Conservation (phyloP, 179 eudicot species). For the Heliamphora pulchella region DNA sequence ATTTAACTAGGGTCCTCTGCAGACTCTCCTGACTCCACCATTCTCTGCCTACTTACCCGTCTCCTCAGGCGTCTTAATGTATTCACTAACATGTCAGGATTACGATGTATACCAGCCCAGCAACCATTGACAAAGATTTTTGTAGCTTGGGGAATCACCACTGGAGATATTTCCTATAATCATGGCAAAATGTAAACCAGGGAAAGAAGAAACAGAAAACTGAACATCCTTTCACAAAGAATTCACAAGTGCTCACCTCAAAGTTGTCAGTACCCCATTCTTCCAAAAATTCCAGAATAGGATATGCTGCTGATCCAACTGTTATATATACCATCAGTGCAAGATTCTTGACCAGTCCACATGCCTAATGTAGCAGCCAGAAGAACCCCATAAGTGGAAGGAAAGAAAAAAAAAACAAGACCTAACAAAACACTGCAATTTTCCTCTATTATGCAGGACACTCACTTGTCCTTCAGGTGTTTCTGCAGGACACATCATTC, state of each 20-base stretch:
- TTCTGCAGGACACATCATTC: constrained; percentile 99
- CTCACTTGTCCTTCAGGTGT: constrained; percentile 95
- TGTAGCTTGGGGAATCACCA: constrained; percentile 89
- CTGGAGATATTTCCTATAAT: constrained; percentile 77
- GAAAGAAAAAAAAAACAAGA: background rate
- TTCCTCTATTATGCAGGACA: background rate
- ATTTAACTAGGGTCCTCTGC: background rate
- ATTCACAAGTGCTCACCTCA: constrained; percentile 34
- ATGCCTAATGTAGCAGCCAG: constrained; percentile 44
- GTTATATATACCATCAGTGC: constrained; percentile 94
- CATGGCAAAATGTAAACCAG: background rate
- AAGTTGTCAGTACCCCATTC: constrained; percentile 99
- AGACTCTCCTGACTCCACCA: background rate
- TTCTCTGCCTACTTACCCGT: constrained; percentile 45
- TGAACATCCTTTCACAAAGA: background rate
- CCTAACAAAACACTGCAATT: background rate
- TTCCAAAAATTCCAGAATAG: constrained; percentile 88
- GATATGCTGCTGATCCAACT: constrained; percentile 96
- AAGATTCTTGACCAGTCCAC: constrained; percentile 95
- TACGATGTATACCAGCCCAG: constrained; percentile 99
- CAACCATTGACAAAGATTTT: constrained; percentile 96
- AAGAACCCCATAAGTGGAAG: background rate
- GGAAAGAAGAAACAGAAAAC: background rate
- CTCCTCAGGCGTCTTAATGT: constrained; percentile 76
- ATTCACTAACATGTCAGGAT: constrained; percentile 86